Evolutionary conservation across 2,329 filamentous ascomycete genomes (phyloP), one percentile per base, ranked within the genome.

Genomic region (Aureobasidium sp.): DNA sequence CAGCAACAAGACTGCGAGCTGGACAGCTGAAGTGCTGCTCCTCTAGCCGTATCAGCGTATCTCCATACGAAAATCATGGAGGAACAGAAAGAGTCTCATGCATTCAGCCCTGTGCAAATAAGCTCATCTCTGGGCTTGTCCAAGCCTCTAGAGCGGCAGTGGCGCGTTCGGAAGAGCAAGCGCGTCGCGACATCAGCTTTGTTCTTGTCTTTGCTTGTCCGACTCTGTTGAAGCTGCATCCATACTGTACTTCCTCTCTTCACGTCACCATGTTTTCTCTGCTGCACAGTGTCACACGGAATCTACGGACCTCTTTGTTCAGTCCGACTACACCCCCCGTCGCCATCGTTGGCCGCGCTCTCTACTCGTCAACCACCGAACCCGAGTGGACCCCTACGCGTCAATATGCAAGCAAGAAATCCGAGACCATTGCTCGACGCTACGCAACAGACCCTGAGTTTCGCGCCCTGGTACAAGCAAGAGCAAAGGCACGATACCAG

Each of bases 141-240:
- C 53, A 57, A 57, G 53, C 53, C 35, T 57, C 22, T 33, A 7
- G 39, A 45, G 53, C 27, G 39, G 53, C 53, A 57, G 29, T 45
- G 39, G 53, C 49, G 49, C 49, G 5, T 11, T 11, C 35, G 19
- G 8, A 22, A 35, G 12, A 33, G 14, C 35, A 19, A 22, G 24
- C 33, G 33, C 35, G 22, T 53, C 35, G 35, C 33, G 35, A 29
- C 49, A 2, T 12, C 33, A 12, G 19, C 49, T n/a, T 22, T 40
- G 8, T 39, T 27, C 9, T 29, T n/a, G 8, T 17, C 8, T 11
- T 17, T 6, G n/a, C 22, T 29, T 22, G 5, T 17, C 12, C 12
- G 27, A 27, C 14, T n/a, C 17, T 14, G 7, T 31, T 48, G 45
- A 45, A 24, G 31, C 31, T 33, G 31, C 31, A 3, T 33, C 31